Percentiles rank a stretch among this genome's conserved stretches.
Evolutionary conservation across 805 yeast genomes (phyloP).

Genomic region (Candida taoyuanica): DNA sequence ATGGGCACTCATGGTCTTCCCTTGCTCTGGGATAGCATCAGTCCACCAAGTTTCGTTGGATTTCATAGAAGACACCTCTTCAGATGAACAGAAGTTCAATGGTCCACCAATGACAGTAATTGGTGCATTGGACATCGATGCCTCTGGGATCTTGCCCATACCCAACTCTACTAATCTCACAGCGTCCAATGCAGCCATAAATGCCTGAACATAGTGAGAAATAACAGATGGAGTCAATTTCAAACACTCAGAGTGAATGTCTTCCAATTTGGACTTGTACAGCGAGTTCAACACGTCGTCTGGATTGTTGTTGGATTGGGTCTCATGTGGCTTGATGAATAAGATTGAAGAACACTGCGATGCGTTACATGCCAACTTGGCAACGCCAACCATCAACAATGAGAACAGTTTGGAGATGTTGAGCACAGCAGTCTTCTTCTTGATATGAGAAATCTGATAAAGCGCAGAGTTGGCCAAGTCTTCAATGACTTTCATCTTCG

Average conservation of each 20-base stretch:
- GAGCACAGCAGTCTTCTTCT: conserved; percentile 30
- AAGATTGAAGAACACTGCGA: conserved; percentile 32
- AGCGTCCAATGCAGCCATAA: conserved; percentile 30
- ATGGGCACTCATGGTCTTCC: conserved; percentile 20
- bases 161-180: conserved; percentile 37
- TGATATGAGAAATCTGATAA: conserved; percentile 25
- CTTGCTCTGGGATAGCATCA: conserved; percentile 22
- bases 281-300: conserved; percentile 27
- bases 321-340: conserved; percentile 33
- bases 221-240: conserved; percentile 24
- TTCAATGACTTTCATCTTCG: conserved; percentile 24
- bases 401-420: conserved; percentile 33
- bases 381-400: conserved; percentile 28
- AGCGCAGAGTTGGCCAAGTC: conserved; percentile 15
- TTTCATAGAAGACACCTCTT: conserved; percentile 21
- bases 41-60: conserved; percentile 26
- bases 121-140: conserved; percentile 14
- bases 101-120: conserved; percentile 30
- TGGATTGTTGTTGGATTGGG: conserved; percentile 24
- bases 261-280: conserved; percentile 22
- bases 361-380: conserved; percentile 28
- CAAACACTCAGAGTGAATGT: conserved; percentile 14
- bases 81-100: conserved; percentile 23
- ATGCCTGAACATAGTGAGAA: conserved; percentile 29
- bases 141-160: conserved; percentile 32